Evolutionary conservation across 495 filamentous ascomycete genomes (phyloP).

Genomic region (Neurospora hispaniola): DNA sequence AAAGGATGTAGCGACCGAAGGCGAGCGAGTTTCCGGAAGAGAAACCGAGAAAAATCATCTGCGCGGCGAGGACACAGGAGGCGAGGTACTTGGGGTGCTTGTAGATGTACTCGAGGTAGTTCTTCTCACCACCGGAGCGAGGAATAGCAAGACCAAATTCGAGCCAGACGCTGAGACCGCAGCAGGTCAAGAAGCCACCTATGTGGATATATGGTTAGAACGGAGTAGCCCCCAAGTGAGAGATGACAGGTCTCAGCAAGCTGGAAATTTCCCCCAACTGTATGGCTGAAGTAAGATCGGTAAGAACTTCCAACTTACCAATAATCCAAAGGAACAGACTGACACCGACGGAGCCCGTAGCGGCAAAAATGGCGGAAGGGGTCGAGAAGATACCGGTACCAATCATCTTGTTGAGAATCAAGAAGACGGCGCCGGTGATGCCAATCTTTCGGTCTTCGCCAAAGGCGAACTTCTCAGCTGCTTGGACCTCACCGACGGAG

Average conservation of each 20-base stretch:
- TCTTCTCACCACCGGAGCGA: constrained; percentile 39
- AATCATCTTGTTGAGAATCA: constrained; percentile 48
- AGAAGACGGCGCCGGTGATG: constrained; percentile 39
- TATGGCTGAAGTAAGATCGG: not conserved
- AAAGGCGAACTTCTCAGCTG: constrained; percentile 34
- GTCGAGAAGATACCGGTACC: constrained; percentile 47
- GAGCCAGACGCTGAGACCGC: constrained; percentile 15
- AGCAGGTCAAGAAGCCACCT: constrained; percentile 27
- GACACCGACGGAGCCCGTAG: constrained; percentile 35
- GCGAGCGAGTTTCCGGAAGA: constrained; percentile 53
- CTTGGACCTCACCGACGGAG: constrained; percentile 15
- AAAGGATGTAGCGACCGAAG: constrained; percentile 57
- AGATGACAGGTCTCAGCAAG: not conserved
- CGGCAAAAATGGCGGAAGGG: constrained; percentile 37
- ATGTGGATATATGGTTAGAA: not conserved
- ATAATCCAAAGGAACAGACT: constrained; percentile 29
- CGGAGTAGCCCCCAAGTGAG: not conserved
- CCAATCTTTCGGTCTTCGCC: constrained; percentile 40
- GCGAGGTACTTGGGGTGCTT: constrained; percentile 50
- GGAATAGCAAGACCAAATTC: constrained; percentile 43
- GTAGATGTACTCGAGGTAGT: constrained; percentile 56
- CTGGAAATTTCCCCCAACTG: not conserved
- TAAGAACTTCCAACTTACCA: constrained; percentile 2
- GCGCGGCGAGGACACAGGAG: constrained; percentile 49
- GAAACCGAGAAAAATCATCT: constrained; percentile 44